Evolutionary conservation across 2,329 filamentous ascomycete species (phyloP), one percentile per base, ranked within the genome.

Genomic region (Fusarium sp.): DNA sequence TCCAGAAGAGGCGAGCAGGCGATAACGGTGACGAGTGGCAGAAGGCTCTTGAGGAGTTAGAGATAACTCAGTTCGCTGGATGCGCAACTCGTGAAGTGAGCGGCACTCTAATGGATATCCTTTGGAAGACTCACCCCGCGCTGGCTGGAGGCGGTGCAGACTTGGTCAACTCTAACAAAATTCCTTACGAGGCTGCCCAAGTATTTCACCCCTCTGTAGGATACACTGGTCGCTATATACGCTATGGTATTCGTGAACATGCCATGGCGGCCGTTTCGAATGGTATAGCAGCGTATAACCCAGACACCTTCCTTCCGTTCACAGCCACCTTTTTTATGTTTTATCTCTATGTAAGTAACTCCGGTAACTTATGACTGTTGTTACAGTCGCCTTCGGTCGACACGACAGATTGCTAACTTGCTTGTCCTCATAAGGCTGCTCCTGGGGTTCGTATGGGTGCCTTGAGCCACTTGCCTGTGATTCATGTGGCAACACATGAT

Each of bases 151-250:
- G 73, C 0, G 80, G 83, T 1, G 77, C 83, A 45, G 77, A 80
- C 55, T 82, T 84, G 48, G 75, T 80, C 43, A 77, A 85, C 48
- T 75, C 78, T 7, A 77, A 87, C 10, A 76, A 81, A 7, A 81
- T 86, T 8, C 19, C n/a, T 2, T 40, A 40, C 38, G 17, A 9
- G 15, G 20, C 20, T 12, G 6, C 9, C 4, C 15, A 34, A 14
- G 44, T 32, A 4, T 47, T 32, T 32, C 1, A 78, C 79, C 6
- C 74, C 80, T 8, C 84, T 12, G 28, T 32, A 10, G 30, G 30
- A 10, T 34, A 34, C 19, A 24, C 20, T n/a, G 44, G 44, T 11
- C 44, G 44, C 30, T 47, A 47, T 21, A 20, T 47, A 14, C 44
- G 30, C 28, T 21, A 47, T 6, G 44, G 44, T 7, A 47, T 47